phyloP scores from a whole-genome alignment of 768 basidiomycete species.

The Leccinum aurantiacum region DNA sequence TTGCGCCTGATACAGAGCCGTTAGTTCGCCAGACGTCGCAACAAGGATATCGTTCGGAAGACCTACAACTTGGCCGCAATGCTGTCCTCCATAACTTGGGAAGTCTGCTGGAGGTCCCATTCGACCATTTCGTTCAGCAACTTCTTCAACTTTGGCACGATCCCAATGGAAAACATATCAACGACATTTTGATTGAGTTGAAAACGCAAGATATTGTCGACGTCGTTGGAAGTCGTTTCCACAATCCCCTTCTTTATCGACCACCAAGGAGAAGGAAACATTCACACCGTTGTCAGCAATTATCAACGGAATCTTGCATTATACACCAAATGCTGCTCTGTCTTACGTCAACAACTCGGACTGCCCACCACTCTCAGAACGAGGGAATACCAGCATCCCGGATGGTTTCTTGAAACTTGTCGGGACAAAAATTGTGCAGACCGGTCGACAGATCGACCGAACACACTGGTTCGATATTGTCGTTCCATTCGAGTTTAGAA shows the following conservation, averaged over 20 bases:
- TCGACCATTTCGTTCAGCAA: background rate
- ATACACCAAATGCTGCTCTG: background rate
- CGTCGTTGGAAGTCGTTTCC: background rate
- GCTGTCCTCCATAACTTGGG: background rate
- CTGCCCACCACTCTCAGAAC: background rate
- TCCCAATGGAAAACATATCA: background rate
- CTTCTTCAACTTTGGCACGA: background rate
- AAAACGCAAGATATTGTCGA: background rate
- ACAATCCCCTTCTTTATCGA: background rate
- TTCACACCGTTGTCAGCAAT: background rate
- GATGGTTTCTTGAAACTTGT: background rate
- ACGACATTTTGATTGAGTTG: background rate
- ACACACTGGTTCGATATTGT: no score
- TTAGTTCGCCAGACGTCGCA: background rate
- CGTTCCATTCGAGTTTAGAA: no score
- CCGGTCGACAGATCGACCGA: no score
- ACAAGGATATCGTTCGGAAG: background rate
- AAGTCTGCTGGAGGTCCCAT: background rate
- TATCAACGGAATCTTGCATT: background rate
- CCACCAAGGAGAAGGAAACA: background rate
- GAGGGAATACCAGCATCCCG: background rate
- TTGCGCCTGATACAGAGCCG: no score
- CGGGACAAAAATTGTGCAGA: background rate
- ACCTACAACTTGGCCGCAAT: background rate
- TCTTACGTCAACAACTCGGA: background rate